Conservation (phyloP, 768 basidiomycete genomes). For the Amanita phalloides region DNA sequence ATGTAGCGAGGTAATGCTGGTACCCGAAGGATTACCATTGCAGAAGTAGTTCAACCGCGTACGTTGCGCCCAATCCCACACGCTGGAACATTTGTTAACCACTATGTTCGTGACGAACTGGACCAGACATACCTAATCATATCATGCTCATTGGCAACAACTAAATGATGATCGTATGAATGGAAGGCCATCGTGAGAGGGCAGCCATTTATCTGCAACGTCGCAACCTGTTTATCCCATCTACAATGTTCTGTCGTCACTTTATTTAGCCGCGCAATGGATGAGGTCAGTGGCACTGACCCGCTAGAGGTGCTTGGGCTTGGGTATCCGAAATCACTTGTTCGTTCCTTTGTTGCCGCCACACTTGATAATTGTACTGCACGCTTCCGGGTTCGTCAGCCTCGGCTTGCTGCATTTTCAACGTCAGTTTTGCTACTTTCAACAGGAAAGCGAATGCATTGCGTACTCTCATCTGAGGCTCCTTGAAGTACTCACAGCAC, state of each 20-base stretch:
- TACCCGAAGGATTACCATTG: slow-evolving; percentile 78
- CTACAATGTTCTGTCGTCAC: slow-evolving; percentile 36
- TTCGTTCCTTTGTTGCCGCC: slow-evolving; percentile 89
- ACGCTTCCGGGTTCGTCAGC: slow-evolving; percentile 92
- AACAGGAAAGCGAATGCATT: neutral
- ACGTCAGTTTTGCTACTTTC: neutral
- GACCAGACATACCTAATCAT: slow-evolving; percentile 57
- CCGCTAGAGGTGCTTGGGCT: slow-evolving; percentile 60
- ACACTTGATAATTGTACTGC: slow-evolving; percentile 91
- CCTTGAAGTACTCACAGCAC: slow-evolving; percentile 95
- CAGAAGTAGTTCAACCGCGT: slow-evolving; percentile 74
- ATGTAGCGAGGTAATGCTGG: slow-evolving; percentile 77
- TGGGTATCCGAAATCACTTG: slow-evolving; percentile 59
- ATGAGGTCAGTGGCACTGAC: slow-evolving; percentile 28
- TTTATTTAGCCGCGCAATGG: neutral
- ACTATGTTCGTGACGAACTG: neutral
- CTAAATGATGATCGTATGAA: slow-evolving; percentile 82
- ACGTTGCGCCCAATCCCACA: slow-evolving; percentile 90
- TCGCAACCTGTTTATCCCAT: slow-evolving; percentile 70
- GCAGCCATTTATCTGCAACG: slow-evolving; percentile 44
- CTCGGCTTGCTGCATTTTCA: slow-evolving; percentile 65
- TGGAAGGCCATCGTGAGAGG: slow-evolving; percentile 83
- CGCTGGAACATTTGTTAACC: slow-evolving; percentile 31
- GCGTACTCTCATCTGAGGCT: slow-evolving; percentile 95
- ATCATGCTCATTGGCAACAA: slow-evolving; percentile 78